Base-by-base conservation (phyloP, 768 basidiomycete species). In the Rhizopogon vulgaris region DNA sequence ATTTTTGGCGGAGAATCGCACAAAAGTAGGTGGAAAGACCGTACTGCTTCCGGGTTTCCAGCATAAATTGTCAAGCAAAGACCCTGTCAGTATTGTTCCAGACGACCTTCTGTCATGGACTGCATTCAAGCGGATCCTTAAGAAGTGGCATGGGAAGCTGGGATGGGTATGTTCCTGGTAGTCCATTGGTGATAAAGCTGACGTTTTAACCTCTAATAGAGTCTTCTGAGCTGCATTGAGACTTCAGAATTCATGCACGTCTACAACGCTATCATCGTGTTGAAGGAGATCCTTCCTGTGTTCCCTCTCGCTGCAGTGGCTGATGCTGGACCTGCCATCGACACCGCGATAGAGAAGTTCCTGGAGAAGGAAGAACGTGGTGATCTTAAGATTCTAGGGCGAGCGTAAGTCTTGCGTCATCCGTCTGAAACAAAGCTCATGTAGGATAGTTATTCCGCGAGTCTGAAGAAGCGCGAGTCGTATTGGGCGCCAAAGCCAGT, bases 201-300 rank as follows among this genome's bases (percentile, higher is more conserved):
- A n/a, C 45, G 49, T 47, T 55, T 14, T 52, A 1, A 12, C 17
- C 22, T 28, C 34, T 38, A 32, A 17, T 61, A 94, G 94, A 83
- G 82, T 51, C 82, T 97, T 58, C 73, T 78, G 17, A 85, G 83
- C 30, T 93, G 88, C 63, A 85, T 97, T 55, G 79, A 85, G 60
- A 87, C 93, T 2, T 82, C 80, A 46, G 94, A 94, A 62, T 98
- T 94, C 66, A 95, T 97, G 89, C 93, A 93, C 60, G 90, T 97
- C 49, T 94, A 95, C 69, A 99, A 99, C 63, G 80, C 91, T n/a
- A 89, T 98, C 68, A 82, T 94, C 37, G 85, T 99, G 27, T 75
- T 96, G 56, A 91, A 94, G 62, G 91, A 96, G 66, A 82, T 97
- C 18, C 77, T 94, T 28, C 85, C 90, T 1, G 86, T 90, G 46